Evolutionary conservation across 148 eudicot genomes (phyloP).

Genomic region (Persicaria maculosa): DNA sequence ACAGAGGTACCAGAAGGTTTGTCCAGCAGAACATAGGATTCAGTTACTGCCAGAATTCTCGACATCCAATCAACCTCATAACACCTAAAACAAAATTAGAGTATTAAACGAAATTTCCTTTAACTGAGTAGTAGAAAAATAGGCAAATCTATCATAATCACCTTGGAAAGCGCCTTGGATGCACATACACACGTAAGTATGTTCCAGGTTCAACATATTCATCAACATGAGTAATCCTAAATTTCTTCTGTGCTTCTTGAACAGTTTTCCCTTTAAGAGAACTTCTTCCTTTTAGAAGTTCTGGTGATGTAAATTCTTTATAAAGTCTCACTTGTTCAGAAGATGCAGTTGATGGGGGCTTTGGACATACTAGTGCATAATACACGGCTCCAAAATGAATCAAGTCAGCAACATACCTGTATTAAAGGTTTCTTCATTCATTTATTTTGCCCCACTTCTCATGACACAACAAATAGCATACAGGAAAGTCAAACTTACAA

Average conservation of each 20-base stretch:
- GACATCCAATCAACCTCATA: constrained; percentile 97
- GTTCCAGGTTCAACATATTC: constrained; percentile 79
- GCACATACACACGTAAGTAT: constrained; percentile 90
- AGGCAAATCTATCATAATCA: constrained; percentile 18
- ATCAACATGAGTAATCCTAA: constrained; percentile 47
- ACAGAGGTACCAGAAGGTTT: constrained; percentile 98
- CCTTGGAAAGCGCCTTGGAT: constrained; percentile 97
- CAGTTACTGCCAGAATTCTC: constrained; percentile 70
- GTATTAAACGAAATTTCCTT: constrained; percentile 14
- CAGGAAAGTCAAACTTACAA: constrained; percentile 43
- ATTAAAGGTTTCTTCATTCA: constrained; percentile 11
- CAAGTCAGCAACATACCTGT: constrained; percentile 88
- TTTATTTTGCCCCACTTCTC: background rate
- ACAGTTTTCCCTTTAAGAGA: constrained; percentile 84
- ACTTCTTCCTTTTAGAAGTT: constrained; percentile 44
- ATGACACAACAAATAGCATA: background rate
- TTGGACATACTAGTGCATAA: constrained; percentile 83
- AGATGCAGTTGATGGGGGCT: constrained; percentile 74
- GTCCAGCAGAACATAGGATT: constrained; percentile 81
- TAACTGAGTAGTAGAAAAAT: background rate
- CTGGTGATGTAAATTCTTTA: constrained; percentile 64
- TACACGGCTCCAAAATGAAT: constrained; percentile 91
- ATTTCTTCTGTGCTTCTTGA: constrained; percentile 86
- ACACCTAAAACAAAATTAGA: constrained; percentile 43
- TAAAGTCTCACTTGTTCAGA: constrained; percentile 53